Conservation (phyloP, 305 asterid species). For the Fraxinus sp. region DNA sequence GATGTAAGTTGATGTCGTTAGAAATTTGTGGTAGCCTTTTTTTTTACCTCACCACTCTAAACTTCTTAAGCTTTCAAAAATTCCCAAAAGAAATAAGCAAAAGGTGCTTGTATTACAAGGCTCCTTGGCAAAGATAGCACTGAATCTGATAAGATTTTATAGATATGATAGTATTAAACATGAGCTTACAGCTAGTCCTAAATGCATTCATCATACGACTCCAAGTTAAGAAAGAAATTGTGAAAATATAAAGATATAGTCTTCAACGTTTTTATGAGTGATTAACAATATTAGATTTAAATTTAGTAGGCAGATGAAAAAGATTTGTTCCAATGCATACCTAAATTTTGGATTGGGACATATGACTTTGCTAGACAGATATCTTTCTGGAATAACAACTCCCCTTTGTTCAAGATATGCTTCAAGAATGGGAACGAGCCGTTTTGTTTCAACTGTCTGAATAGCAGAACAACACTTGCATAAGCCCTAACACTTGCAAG, state of each 20-base stretch:
- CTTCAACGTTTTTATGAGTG: neutral
- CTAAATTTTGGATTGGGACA: constrained; percentile 66
- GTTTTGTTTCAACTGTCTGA: constrained; percentile 65
- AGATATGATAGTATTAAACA: neutral
- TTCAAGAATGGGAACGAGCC: constrained; percentile 61
- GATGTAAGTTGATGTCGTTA: neutral
- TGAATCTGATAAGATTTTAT: neutral
- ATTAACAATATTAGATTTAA: neutral
- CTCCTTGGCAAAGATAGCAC: neutral
- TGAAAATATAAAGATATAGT: neutral
- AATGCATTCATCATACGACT: neutral
- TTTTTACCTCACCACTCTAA: neutral
- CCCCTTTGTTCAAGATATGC: constrained; percentile 89
- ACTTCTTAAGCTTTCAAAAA: neutral
- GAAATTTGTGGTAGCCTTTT: neutral
- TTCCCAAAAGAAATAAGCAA: neutral
- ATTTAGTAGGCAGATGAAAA: constrained; percentile 9
- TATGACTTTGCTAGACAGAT: constrained; percentile 63
- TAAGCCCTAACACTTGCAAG: constrained; percentile 18
- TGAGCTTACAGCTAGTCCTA: neutral
- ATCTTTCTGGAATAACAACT: constrained; percentile 67
- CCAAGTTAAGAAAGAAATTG: neutral
- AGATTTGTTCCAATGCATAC: constrained; percentile 36
- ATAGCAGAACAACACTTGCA: constrained; percentile 13
- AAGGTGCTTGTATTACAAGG: neutral